A percentile compares a stretch with the other conserved stretches of the same genome.
phyloP scores from a whole-genome alignment of 371 early-diverging fungal genomes.

The Mortierella sp. region DNA sequence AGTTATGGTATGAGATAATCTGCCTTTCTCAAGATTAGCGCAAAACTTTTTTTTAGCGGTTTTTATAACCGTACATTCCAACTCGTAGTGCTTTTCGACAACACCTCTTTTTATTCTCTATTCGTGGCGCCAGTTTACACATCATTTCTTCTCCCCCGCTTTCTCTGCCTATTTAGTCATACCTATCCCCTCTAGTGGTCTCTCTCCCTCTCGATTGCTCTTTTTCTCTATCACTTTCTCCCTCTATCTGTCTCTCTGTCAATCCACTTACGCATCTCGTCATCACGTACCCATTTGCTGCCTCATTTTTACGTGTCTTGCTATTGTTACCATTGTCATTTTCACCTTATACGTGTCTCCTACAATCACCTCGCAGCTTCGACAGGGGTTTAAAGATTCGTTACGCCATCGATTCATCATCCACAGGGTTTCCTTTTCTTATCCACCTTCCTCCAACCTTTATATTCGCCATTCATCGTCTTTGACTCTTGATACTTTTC shows the following conservation, averaged over 20 bases:
- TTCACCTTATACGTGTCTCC: neutral
- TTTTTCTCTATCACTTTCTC: neutral
- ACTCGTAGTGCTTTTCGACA: conserved; percentile 1
- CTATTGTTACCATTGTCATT: neutral
- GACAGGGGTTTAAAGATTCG: conserved; percentile 6
- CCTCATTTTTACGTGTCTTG: neutral
- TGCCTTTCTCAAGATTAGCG: too few relatives aligned
- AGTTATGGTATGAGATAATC: too few relatives aligned
- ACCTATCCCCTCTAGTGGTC: neutral
- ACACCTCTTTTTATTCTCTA: neutral
- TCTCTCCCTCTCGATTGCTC: neutral
- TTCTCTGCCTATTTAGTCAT: too few relatives aligned
- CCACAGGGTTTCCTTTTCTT: neutral
- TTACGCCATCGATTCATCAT: conserved; percentile 26
- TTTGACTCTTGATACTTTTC: neutral
- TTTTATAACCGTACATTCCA: too few relatives aligned
- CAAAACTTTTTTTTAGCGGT: too few relatives aligned
- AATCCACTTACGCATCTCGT: neutral
- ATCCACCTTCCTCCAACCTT: neutral
- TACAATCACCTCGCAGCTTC: neutral
- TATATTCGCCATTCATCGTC: neutral
- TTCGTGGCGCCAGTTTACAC: too few relatives aligned
- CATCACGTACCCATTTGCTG: neutral
- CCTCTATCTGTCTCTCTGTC: conserved; percentile 3
- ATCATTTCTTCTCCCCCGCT: neutral